Evolutionary conservation across 2,329 filamentous ascomycete species (phyloP).

Genomic region (Drechmeria coniospora): DNA sequence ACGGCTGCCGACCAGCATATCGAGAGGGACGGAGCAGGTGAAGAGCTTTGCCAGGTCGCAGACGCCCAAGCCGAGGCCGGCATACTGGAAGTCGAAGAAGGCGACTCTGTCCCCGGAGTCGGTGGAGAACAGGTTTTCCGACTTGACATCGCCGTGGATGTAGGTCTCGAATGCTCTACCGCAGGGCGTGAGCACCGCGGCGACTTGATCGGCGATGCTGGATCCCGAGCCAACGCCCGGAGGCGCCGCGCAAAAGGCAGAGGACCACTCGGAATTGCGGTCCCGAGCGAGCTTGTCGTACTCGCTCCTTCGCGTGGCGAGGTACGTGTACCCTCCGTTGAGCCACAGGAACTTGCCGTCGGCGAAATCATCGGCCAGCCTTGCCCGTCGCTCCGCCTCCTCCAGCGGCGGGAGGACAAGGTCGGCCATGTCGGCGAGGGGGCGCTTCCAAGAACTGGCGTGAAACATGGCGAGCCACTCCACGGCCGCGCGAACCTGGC

Average conservation of each 20-base stretch:
- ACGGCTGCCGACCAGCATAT: constrained; percentile 26
- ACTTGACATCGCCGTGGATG: constrained; percentile 56
- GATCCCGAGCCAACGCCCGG: constrained; percentile 5
- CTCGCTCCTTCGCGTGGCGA: constrained; percentile 45
- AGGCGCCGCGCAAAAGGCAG: constrained; percentile 25
- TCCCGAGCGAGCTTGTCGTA: constrained; percentile 32
- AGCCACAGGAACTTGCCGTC: constrained; percentile 32
- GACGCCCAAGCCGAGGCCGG: constrained; percentile 46
- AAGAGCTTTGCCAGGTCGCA: constrained; percentile 54
- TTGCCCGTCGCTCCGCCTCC: constrained; percentile 22
- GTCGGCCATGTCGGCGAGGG: constrained; percentile 10
- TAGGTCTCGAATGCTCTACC: constrained; percentile 34
- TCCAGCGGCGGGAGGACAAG: constrained; percentile 40
- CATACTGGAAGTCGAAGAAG: constrained; percentile 58
- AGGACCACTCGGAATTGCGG: constrained; percentile 37
- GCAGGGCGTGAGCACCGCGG: constrained; percentile 30
- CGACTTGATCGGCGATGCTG: constrained; percentile 36
- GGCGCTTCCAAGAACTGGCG: constrained; percentile 30
- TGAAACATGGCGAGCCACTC: constrained; percentile 52
- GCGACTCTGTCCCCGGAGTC: constrained; percentile 32
- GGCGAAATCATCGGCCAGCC: constrained; percentile 1
- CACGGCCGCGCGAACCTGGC: constrained; percentile 37
- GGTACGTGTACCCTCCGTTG: constrained; percentile 55
- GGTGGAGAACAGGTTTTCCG: constrained; percentile 49
- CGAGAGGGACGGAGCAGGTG: constrained; percentile 45